phyloP scores from a whole-genome alignment of 2,329 filamentous ascomycete species.

The Lachnellula hyalina region DNA sequence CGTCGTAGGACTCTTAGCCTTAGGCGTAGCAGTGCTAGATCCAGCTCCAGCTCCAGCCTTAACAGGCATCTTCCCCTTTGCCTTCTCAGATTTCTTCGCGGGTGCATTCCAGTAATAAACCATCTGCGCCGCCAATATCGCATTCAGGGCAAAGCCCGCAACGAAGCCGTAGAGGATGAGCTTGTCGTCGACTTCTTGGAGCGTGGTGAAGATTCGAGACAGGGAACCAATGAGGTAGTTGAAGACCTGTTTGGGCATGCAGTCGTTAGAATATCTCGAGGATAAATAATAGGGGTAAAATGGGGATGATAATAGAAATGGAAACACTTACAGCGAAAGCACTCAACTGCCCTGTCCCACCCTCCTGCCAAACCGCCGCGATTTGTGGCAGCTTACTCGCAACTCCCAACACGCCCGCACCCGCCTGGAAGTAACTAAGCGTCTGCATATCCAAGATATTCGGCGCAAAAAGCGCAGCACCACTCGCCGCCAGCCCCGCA shows the following conservation, averaged over 20 bases:
- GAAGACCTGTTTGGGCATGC: slow-evolving; percentile 64
- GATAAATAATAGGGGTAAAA: not conserved
- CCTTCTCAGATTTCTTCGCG: slow-evolving; percentile 40
- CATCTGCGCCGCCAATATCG: slow-evolving; percentile 83
- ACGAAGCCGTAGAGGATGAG: slow-evolving; percentile 94
- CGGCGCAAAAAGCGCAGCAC: slow-evolving; percentile 65
- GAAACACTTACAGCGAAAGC: slow-evolving; percentile 74
- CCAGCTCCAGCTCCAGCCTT: slow-evolving; percentile 12
- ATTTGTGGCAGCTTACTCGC: slow-evolving; percentile 96
- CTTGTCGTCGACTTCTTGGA: slow-evolving; percentile 96
- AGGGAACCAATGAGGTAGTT: slow-evolving; percentile 94
- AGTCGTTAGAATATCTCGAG: too few species aligned
- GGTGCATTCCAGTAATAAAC: slow-evolving; percentile 89
- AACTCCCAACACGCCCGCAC: slow-evolving; percentile 75
- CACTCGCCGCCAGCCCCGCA: slow-evolving; percentile 64
- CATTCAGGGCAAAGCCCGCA: slow-evolving; percentile 84
- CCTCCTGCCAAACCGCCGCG: slow-evolving; percentile 73
- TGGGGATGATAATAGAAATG: not conserved
- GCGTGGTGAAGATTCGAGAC: slow-evolving; percentile 92
- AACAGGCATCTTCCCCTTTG: slow-evolving; percentile 36
- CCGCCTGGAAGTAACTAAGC: slow-evolving; percentile 66
- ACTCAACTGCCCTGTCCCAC: slow-evolving; percentile 89
- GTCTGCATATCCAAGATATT: slow-evolving; percentile 52
- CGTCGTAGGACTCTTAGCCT: slow-evolving; percentile 29
- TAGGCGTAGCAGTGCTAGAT: slow-evolving; percentile 20